Percentiles rank a stretch among this genome's conserved stretches.
phyloP scores from a whole-genome alignment of 106 monocot genomes.

The Hemerocallis citrina region DNA sequence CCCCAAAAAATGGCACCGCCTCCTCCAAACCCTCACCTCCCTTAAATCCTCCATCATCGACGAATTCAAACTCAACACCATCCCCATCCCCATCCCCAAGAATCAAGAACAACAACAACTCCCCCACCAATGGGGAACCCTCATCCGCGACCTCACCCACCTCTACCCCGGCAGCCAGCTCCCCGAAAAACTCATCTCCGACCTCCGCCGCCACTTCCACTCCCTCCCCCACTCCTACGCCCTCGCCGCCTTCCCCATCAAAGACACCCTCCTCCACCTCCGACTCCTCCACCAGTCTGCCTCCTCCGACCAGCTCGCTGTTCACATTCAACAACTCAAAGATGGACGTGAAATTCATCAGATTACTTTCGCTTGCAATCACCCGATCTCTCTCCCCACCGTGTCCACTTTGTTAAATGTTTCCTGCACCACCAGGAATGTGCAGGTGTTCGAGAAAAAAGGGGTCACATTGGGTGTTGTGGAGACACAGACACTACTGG shows the following conservation, averaged over 20 bases:
- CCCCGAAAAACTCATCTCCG: conserved; percentile 69
- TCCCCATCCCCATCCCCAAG: conserved; percentile 18
- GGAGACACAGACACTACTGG: conserved; percentile 28
- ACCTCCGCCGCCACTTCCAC: conserved; percentile 81
- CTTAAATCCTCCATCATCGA: not conserved
- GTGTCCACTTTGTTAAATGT: conserved; percentile 59
- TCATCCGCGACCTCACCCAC: conserved; percentile 50
- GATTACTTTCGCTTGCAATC: conserved; percentile 61
- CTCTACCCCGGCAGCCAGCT: conserved; percentile 54
- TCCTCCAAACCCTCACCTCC: not conserved
- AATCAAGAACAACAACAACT: conserved; percentile 46
- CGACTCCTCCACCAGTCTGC: conserved; percentile 60
- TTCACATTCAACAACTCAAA: conserved; percentile 54
- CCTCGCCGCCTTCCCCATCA: conserved; percentile 76
- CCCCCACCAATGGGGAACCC: conserved; percentile 46
- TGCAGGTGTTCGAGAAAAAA: conserved; percentile 93
- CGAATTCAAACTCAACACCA: conserved; percentile 12
- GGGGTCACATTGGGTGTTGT: conserved; percentile 61
- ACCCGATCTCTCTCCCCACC: conserved; percentile 68
- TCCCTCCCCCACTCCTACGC: conserved; percentile 60
- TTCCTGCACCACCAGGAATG: conserved; percentile 48
- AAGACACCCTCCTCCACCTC: conserved; percentile 69
- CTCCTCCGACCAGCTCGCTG: conserved; percentile 52
- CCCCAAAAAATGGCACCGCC: conserved; percentile 8
- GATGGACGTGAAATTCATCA: conserved; percentile 10